A percentile compares a stretch with the other conserved stretches of the same genome.
Conservation (phyloP, 345 rosid species). For the Combretum micranthum region DNA sequence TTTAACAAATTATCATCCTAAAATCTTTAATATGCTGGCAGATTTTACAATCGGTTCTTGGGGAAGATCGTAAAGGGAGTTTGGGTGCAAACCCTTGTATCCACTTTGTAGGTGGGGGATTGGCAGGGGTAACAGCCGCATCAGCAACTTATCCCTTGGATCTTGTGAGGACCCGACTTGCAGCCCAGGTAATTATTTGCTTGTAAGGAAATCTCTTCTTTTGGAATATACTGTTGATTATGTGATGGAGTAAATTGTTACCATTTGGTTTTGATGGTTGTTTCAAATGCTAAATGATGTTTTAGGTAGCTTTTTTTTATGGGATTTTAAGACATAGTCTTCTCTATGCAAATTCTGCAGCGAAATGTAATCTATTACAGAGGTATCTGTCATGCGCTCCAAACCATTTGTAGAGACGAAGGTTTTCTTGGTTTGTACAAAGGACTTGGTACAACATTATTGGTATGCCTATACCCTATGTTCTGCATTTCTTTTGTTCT, state of each 20-base stretch:
- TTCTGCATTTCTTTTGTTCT: slow-evolving; percentile 8
- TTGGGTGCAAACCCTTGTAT: slow-evolving; percentile 33
- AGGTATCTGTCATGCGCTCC: slow-evolving; percentile 72
- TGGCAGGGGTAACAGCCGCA: slow-evolving; percentile 95
- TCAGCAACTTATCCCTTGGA: slow-evolving; percentile 86
- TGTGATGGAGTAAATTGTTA: background rate
- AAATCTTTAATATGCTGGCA: slow-evolving; percentile 17
- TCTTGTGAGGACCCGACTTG: slow-evolving; percentile 95
- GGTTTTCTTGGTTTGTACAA: slow-evolving; percentile 81
- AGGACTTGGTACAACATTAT: slow-evolving; percentile 93
- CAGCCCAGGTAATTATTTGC: slow-evolving; percentile 66
- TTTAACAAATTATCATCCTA: background rate
- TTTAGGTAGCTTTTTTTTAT: background rate
- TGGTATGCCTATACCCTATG: slow-evolving; percentile 36
- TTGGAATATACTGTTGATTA: too few species aligned
- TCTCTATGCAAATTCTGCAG: slow-evolving; percentile 32
- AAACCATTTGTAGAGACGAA: slow-evolving; percentile 76
- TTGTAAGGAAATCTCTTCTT: background rate
- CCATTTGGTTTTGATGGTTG: background rate
- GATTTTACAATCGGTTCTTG: slow-evolving; percentile 48
- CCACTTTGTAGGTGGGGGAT: slow-evolving; percentile 78
- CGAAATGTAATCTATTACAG: slow-evolving; percentile 66
- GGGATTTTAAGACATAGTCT: background rate
- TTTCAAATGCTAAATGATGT: background rate
- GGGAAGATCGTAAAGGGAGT: slow-evolving; percentile 27